phyloP scores from a whole-genome alignment of 164 flowering plant species.

The Vitis riparia region DNA sequence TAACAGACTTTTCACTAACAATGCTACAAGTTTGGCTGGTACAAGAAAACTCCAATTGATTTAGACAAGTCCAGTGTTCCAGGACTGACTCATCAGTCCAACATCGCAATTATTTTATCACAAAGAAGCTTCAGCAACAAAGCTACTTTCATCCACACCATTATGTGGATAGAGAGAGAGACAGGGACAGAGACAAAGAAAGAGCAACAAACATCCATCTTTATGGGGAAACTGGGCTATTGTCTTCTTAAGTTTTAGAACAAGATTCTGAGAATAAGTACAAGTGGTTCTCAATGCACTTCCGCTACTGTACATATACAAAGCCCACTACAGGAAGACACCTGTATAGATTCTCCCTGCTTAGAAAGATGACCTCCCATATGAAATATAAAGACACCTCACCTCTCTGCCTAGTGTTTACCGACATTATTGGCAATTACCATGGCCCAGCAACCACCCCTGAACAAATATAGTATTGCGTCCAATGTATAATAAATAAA shows the following conservation, averaged over 20 bases:
- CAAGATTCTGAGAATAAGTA: conserved; percentile 28
- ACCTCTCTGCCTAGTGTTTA: conserved; percentile 4
- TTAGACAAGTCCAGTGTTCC: conserved; percentile 17
- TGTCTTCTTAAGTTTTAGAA: background rate
- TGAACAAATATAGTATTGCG: background rate
- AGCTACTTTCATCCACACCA: conserved; percentile 18
- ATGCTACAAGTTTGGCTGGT: conserved; percentile 1
- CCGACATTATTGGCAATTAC: conserved; percentile 10
- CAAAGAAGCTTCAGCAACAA: conserved; percentile 22
- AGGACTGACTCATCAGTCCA: conserved; percentile 42
- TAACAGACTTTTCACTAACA: background rate
- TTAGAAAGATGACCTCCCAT: background rate
- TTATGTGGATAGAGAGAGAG: background rate
- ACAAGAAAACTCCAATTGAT: conserved; percentile 7
- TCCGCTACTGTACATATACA: conserved; percentile 15
- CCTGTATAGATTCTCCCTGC: background rate
- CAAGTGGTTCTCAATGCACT: conserved; percentile 26
- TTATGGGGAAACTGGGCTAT: conserved; percentile 8
- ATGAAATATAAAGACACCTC: conserved; percentile 12
- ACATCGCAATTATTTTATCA: conserved; percentile 33
- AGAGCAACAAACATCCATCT: background rate
- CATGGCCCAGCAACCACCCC: conserved; percentile 6
- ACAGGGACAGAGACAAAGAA: background rate
- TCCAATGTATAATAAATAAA: background rate
- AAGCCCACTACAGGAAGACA: conserved; percentile 13